Base-by-base conservation (phyloP, 1,139 yeast species). In the Hyphopichia wangnamkhiaoensis region DNA sequence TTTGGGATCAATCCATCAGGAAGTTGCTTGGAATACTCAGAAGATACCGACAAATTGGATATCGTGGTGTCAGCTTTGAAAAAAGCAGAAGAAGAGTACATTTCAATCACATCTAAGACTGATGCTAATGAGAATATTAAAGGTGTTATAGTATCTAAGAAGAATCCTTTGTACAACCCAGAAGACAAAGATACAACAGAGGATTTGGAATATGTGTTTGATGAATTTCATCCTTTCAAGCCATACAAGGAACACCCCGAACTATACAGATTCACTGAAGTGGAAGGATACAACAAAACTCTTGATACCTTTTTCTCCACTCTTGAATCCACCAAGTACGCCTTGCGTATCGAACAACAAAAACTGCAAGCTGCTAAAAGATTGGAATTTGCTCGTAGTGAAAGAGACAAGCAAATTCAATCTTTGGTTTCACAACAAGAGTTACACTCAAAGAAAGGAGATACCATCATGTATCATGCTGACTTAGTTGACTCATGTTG, bases 281-380 rank as follows among this genome's bases (percentile, higher is more conserved):
- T 79, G 8, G 52, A 60, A 8, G 91, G 95, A 0, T 93, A 89
- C 58, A 90, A 88, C 54, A 76, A 78, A 42, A 84, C 97, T 0
- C 72, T 91, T 19, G 98, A 93, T 59, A 71, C 70, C 35, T 93
- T 86, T 56, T 93, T 87, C 58, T 88, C 96, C 0, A 82, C 94
- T 0, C 68, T 90, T 14, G 96, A 91, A 53, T 83, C 95, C 2
- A 80, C 89, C 7, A 88, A 87, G 52, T 79, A 84, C 50, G 82
- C 88, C 0, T 60, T 84, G 39, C 76, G 80, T 42, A 78, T 86
- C 24, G 94, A 88, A 44, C 84, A 82, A 45, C 93, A 87, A 49
- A 88, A 89, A 54, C 75, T 75, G 25, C 76, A 79, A 40, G 96
- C 97, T 0, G 76, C 76, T 43, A 84, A 80, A 49, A 76, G 95